Conservation (phyloP, 140 eudicot genomes). For the Bidens hawaiensis region DNA sequence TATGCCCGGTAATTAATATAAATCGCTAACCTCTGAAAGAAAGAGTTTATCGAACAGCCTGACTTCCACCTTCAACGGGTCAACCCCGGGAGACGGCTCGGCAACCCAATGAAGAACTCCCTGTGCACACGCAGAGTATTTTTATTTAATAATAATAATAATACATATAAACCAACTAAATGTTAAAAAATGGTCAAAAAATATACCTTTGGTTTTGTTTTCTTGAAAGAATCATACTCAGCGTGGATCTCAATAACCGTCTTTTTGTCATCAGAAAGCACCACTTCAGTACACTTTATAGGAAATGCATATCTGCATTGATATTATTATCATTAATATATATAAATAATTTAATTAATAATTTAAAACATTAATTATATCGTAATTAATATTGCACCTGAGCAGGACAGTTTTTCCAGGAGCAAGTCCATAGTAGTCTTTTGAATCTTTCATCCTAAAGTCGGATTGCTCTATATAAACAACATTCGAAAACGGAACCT, state of each 20-base stretch:
- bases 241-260: conserved; percentile 73
- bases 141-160: neutral
- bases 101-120: conserved; percentile 99
- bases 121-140: conserved; percentile 30
- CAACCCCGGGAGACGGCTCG: conserved; percentile 76
- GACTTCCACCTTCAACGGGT: conserved; percentile 89
- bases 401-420: conserved; percentile 92
- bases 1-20: too few species aligned
- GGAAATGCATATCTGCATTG: conserved; percentile 78
- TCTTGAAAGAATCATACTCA: conserved; percentile 85
- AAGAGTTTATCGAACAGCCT: conserved; percentile 81
- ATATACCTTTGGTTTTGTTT: conserved; percentile 78
- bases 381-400: conserved; percentile 38
- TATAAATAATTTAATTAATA: neutral
- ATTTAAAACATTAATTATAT: neutral
- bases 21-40: conserved; percentile 64
- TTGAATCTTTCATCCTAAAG: conserved; percentile 84
- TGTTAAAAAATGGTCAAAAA: neutral
- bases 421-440: conserved; percentile 96
- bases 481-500: conserved; percentile 87
- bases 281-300: conserved; percentile 82
- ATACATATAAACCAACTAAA: neutral
- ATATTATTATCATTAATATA: neutral
- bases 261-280: conserved; percentile 70
- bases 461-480: conserved; percentile 80